Conservation (phyloP, 148 eudicot species). For the Heliamphora exappendiculata region DNA sequence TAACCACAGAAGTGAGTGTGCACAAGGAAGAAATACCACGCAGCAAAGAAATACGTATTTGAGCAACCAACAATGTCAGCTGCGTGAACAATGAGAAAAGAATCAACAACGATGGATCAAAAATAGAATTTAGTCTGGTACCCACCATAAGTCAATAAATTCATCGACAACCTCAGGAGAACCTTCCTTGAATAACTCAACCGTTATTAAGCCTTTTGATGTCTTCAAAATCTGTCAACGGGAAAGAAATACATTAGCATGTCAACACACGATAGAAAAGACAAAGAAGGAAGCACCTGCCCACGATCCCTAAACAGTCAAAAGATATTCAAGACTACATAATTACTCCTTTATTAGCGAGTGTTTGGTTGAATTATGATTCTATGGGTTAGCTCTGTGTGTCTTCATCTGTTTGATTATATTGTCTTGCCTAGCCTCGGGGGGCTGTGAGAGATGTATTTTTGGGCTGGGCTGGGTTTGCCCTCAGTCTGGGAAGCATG, state of each 20-base stretch:
- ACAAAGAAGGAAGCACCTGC: neutral
- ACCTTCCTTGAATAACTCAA: slow-evolving; percentile 80
- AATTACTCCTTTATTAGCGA: neutral
- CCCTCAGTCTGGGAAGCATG: neutral
- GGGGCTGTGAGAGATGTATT: neutral
- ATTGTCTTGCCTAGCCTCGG: neutral
- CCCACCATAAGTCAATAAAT: slow-evolving; percentile 78
- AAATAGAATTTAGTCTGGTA: slow-evolving; percentile 7
- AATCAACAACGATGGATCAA: neutral
- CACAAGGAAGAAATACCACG: neutral
- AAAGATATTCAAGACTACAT: neutral
- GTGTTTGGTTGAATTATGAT: neutral
- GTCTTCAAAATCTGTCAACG: slow-evolving; percentile 55
- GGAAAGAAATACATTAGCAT: neutral
- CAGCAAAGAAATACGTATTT: neutral
- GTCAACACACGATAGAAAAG: slow-evolving; percentile 4
- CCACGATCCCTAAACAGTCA: neutral
- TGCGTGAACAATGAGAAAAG: neutral
- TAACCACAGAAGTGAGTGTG: neutral
- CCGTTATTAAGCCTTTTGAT: slow-evolving; percentile 75
- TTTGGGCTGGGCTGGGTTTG: neutral
- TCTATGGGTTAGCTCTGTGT: neutral
- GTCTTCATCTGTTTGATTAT: too few relatives aligned
- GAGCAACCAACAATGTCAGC: neutral
- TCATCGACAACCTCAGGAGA: slow-evolving; percentile 75